Conservation (phyloP, 1,284 basidiomycete genomes). For the Fomitopsis palustris region DNA sequence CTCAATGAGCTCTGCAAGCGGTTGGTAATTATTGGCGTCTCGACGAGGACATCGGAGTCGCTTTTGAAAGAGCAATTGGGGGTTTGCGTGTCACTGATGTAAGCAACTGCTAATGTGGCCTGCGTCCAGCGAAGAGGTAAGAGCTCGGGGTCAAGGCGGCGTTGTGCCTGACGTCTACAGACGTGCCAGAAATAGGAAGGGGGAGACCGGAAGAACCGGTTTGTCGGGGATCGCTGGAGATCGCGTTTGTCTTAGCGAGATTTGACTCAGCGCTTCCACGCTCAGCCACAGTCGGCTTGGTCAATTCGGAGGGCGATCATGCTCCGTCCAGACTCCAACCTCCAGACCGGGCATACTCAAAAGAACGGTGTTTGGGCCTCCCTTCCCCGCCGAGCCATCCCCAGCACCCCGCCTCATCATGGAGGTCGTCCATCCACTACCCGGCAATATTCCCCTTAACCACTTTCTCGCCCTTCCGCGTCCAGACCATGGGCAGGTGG, state of each 20-base stretch:
- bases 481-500: constrained; percentile 40
- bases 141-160: no score
- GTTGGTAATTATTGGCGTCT: no score
- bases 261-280: constrained; percentile 2
- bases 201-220: not conserved
- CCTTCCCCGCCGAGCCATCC: not conserved
- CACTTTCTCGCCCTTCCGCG: constrained; percentile 71
- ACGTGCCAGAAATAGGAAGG: not conserved
- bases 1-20: no score
- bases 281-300: not conserved
- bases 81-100: no score
- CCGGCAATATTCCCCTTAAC: constrained; percentile 31
- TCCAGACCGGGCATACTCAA: not conserved
- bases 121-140: no score
- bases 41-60: no score
- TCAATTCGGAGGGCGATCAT: not conserved
- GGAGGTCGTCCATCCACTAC: not conserved
- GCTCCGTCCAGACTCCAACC: constrained; percentile 1
- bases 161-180: no score
- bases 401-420: constrained; percentile 1
- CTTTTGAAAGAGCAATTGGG: no score
- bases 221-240: not conserved
- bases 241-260: not conserved
- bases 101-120: no score
- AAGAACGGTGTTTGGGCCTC: not conserved